phyloP scores from a whole-genome alignment of 2,329 filamentous ascomycete species.

The Fusarium chaquense region DNA sequence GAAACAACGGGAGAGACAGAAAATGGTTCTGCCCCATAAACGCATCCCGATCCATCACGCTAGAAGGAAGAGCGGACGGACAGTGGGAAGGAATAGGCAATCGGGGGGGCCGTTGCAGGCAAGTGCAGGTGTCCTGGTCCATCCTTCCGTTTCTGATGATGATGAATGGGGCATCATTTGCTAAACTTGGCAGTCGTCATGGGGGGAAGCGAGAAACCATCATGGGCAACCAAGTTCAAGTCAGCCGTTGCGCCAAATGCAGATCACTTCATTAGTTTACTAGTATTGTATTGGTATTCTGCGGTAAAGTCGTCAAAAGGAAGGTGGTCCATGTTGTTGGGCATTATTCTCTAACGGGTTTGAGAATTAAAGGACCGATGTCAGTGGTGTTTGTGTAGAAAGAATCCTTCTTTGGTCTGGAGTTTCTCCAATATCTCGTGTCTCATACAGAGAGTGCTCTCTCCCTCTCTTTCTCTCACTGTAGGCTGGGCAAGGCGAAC shows the following conservation, averaged over 20 bases:
- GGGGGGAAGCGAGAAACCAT: slow-evolving; percentile 32
- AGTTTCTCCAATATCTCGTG: slow-evolving; percentile 25
- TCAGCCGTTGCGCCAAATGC: slow-evolving; percentile 14
- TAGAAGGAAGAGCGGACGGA: slow-evolving; percentile 7
- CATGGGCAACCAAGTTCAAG: slow-evolving; percentile 10
- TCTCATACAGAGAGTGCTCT: not conserved
- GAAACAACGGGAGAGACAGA: slow-evolving; percentile 1
- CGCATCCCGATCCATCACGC: slow-evolving; percentile 2
- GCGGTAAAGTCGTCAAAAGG: slow-evolving; percentile 1
- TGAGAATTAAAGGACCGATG: slow-evolving; percentile 45
- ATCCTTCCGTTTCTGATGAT: slow-evolving; percentile 16
- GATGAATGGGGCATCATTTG: slow-evolving; percentile 25
- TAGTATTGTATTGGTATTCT: not conserved
- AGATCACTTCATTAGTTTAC: slow-evolving; percentile 25
- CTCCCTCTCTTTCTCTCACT: not conserved
- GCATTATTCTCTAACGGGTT: slow-evolving; percentile 29
- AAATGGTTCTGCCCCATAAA: slow-evolving; percentile 16
- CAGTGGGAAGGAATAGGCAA: not conserved
- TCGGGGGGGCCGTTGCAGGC: slow-evolving; percentile 26
- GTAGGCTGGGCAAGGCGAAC: slow-evolving; percentile 15
- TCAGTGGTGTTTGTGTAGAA: slow-evolving; percentile 39
- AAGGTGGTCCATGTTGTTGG: slow-evolving; percentile 25
- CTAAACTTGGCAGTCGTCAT: slow-evolving; percentile 50
- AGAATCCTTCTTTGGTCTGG: slow-evolving; percentile 19
- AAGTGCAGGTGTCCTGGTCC: not conserved